Evolutionary conservation across 345 rosid species (phyloP).

Genomic region (Trapa incisa): DNA sequence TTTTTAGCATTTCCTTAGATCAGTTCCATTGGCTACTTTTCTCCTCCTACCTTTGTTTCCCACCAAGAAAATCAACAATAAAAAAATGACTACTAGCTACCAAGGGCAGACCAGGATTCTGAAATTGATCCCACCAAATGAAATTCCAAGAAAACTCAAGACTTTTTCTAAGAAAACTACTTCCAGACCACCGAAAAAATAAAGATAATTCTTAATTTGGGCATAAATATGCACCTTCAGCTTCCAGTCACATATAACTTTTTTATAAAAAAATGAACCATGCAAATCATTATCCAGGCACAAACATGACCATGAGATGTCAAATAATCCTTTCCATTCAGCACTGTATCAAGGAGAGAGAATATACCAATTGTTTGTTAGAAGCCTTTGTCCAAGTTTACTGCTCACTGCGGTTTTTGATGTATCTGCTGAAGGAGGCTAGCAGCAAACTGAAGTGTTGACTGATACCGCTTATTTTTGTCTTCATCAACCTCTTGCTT

Average conservation of each 20-base stretch:
- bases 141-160: background rate
- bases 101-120: background rate
- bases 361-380: constrained; percentile 28
- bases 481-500: constrained; percentile 54
- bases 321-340: background rate
- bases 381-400: constrained; percentile 31
- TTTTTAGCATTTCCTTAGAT: background rate
- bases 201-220: background rate
- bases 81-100: background rate
- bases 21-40: background rate
- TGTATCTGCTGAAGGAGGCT: constrained; percentile 84
- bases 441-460: constrained; percentile 87
- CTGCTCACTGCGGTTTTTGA: constrained; percentile 44
- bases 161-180: background rate
- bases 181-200: background rate
- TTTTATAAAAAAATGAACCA: background rate
- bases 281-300: background rate
- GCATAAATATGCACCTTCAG: background rate
- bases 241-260: background rate
- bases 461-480: constrained; percentile 81
- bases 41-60: background rate
- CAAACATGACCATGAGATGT: background rate
- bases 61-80: background rate
- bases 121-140: background rate
- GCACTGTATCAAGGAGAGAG: background rate